A percentile compares a stretch with the other conserved stretches of the same genome.
Evolutionary conservation across 2,329 filamentous ascomycete genomes (phyloP).

Genomic region (Pleoardoris graminearum): DNA sequence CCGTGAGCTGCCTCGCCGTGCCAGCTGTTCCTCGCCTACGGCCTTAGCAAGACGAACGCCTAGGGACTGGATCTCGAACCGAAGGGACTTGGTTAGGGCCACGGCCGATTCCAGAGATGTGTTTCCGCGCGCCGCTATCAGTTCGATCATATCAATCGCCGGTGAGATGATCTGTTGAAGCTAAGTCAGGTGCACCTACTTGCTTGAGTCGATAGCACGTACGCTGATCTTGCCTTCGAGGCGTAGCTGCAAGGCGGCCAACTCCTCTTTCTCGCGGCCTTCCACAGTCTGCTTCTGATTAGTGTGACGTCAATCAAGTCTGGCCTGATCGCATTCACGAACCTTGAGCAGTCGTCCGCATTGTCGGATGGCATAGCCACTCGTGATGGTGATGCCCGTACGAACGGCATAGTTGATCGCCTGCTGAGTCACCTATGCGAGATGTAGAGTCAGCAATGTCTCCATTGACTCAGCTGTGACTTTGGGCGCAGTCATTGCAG

Average conservation of each 20-base stretch:
- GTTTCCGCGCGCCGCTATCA: slow-evolving; percentile 79
- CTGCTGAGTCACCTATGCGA: slow-evolving; percentile 67
- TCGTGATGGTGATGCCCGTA: slow-evolving; percentile 81
- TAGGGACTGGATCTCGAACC: slow-evolving; percentile 79
- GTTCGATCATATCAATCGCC: slow-evolving; percentile 87
- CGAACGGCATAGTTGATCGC: slow-evolving; percentile 91
- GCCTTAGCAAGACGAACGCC: slow-evolving; percentile 74
- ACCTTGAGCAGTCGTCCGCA: slow-evolving; percentile 75
- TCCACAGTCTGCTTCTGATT: slow-evolving; percentile 56
- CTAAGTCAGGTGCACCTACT: not conserved
- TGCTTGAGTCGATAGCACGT: slow-evolving; percentile 22
- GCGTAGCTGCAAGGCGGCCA: slow-evolving; percentile 70
- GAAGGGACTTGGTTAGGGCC: slow-evolving; percentile 77
- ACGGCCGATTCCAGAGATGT: slow-evolving; percentile 84
- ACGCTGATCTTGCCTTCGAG: slow-evolving; percentile 86
- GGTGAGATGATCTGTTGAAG: slow-evolving; percentile 74
- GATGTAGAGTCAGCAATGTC: slow-evolving; percentile 14
- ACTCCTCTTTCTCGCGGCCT: slow-evolving; percentile 70
- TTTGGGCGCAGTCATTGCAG: not conserved
- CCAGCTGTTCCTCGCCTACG: slow-evolving; percentile 64
- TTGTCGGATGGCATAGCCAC: slow-evolving; percentile 81
- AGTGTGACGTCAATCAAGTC: slow-evolving; percentile 26
- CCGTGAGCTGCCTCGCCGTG: slow-evolving; percentile 49
- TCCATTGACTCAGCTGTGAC: not conserved
- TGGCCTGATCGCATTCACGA: slow-evolving; percentile 9